Evolutionary conservation across 768 basidiomycete genomes (phyloP).

Genomic region (Boletus edulis): DNA sequence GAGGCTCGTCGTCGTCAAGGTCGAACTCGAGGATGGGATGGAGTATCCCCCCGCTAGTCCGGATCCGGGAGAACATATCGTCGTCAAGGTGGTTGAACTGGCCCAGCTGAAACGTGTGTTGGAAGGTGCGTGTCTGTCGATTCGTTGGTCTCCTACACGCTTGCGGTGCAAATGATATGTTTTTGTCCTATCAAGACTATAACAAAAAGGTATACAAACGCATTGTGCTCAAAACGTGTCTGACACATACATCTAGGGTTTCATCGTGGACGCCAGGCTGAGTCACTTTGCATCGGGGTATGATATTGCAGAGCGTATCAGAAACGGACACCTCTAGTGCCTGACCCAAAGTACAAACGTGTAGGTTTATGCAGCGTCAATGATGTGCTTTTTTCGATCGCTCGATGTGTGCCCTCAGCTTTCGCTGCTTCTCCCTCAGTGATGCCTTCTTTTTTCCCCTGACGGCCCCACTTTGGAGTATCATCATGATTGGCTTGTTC

Average conservation of each 20-base stretch:
- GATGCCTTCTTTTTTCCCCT: slow-evolving; percentile 81
- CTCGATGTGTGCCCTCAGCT: slow-evolving; percentile 72
- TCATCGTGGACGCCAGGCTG: slow-evolving; percentile 72
- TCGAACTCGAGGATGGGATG: slow-evolving; percentile 63
- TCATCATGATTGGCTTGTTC: slow-evolving; percentile 97
- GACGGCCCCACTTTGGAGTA: slow-evolving; percentile 73
- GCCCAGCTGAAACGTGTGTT: slow-evolving; percentile 59
- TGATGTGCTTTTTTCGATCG: slow-evolving; percentile 53
- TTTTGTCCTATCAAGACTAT: slow-evolving; percentile 46
- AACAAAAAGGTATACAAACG: slow-evolving; percentile 45
- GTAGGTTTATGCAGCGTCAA: slow-evolving; percentile 11
- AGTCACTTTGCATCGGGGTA: slow-evolving; percentile 75
- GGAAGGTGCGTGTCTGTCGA: slow-evolving; percentile 50
- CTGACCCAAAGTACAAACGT: background rate
- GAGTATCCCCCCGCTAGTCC: slow-evolving; percentile 72
- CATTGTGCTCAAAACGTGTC: background rate
- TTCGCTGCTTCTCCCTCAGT: slow-evolving; percentile 77
- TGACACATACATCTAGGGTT: slow-evolving; percentile 40
- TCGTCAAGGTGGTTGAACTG: slow-evolving; percentile 67
- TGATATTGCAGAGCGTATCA: slow-evolving; percentile 47
- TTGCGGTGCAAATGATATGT: background rate
- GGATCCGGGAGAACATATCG: slow-evolving; percentile 85
- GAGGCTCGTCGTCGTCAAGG: slow-evolving; percentile 76
- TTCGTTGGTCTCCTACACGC: background rate
- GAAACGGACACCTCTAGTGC: slow-evolving; percentile 25